phyloP scores from a whole-genome alignment of 345 rosid genomes.

The Euphorbia pulcherrima region DNA sequence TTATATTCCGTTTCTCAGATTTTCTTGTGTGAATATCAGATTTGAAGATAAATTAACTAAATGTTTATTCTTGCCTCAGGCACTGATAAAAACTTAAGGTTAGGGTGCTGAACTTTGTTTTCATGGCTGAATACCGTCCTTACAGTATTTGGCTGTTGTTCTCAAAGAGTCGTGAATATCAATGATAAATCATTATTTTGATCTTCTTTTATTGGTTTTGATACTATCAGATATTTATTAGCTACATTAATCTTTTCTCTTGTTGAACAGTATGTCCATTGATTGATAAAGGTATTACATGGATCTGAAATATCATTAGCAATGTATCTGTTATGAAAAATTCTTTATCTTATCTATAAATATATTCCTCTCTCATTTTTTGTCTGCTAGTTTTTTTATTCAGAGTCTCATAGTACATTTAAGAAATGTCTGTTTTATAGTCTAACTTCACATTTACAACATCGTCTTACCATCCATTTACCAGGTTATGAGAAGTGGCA shows the following conservation, averaged over 20 bases:
- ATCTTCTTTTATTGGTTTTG: neutral
- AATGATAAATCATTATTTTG: neutral
- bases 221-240: too few species aligned
- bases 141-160: neutral
- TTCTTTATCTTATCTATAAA: too few species aligned
- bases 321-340: too few species aligned
- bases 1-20: slow-evolving; percentile 9
- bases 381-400: too few species aligned
- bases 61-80: neutral
- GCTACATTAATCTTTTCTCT: neutral
- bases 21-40: neutral
- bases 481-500: slow-evolving; percentile 85
- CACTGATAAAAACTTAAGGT: neutral
- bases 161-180: neutral
- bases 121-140: neutral
- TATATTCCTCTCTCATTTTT: neutral
- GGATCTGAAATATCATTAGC: too few species aligned
- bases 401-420: too few species aligned
- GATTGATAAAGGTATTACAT: neutral
- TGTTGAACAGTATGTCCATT: neutral
- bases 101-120: neutral
- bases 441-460: neutral
- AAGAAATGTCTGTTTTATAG: too few species aligned
- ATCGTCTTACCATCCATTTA: slow-evolving; percentile 12
- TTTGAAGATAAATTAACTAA: neutral